These are phyloP conservation scores for Cercospora sp. DNA, from an alignment of 2,329 filamentous ascomycete species.

Conservation along the genomic window DNA sequence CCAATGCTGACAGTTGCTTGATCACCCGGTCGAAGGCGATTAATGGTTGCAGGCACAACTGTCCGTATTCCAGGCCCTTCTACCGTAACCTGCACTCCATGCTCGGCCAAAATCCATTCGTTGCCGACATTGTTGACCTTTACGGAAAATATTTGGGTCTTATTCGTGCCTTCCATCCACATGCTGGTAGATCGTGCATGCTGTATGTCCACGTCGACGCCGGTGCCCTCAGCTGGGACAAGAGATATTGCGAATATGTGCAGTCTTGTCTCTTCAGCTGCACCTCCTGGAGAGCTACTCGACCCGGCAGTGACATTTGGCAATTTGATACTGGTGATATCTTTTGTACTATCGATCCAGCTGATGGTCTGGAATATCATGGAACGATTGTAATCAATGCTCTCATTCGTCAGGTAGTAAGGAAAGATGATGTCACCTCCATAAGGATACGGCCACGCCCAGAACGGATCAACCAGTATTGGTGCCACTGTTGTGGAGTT, in stretches of 20 bases:
- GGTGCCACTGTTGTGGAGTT: conserved; percentile 38
- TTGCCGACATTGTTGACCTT: conserved; percentile 43
- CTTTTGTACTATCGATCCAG: conserved; percentile 45
- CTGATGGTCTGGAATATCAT: conserved; percentile 46
- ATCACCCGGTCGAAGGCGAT: conserved; percentile 45
- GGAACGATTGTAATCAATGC: conserved; percentile 43
- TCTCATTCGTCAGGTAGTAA: conserved; percentile 41
- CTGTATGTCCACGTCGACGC: conserved; percentile 39
- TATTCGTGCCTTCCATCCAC: conserved; percentile 44
- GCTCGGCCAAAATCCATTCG: conserved; percentile 39
- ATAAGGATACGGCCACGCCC: conserved; percentile 42
- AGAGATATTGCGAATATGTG: conserved; percentile 46
- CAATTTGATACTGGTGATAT: conserved; percentile 41
- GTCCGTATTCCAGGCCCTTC: conserved; percentile 40
- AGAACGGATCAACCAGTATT: background rate
- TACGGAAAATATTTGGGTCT: conserved; percentile 45
- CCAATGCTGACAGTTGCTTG: conserved; percentile 43
- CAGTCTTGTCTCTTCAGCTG: conserved; percentile 35
- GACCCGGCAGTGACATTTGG: conserved; percentile 42
- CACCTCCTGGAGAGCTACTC: conserved; percentile 38
- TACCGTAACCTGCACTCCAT: conserved; percentile 41
- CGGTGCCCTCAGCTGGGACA: conserved; percentile 33
- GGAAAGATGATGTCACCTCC: conserved; percentile 46
- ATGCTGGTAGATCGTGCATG: conserved; percentile 46
- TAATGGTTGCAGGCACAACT: conserved; percentile 41